Evolutionary conservation across 1,284 basidiomycete genomes (phyloP).

Genomic region (Pholiota adiposa): DNA sequence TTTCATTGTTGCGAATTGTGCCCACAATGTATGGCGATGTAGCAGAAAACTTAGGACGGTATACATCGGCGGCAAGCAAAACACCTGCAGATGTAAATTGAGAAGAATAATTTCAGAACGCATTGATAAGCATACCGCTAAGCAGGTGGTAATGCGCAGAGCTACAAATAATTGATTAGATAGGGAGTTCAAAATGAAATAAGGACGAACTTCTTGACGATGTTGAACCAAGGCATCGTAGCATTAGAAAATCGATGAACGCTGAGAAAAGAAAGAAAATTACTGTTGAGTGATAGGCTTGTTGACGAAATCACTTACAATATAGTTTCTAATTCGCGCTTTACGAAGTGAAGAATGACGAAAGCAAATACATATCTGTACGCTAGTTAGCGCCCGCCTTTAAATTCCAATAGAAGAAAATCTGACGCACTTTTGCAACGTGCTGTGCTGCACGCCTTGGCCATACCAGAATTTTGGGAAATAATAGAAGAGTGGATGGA

Average conservation of each 20-base stretch:
- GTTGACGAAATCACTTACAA: constrained; percentile 55
- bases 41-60: constrained; percentile 72
- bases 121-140: constrained; percentile 52
- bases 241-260: constrained; percentile 95
- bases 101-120: constrained; percentile 15
- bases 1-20: constrained; percentile 70
- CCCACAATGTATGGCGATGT: constrained; percentile 65
- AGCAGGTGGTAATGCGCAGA: constrained; percentile 89
- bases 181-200: background rate
- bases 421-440: constrained; percentile 73
- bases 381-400: background rate
- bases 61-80: constrained; percentile 79
- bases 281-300: background rate
- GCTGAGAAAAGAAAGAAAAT: too few species aligned
- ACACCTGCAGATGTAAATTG: constrained; percentile 47
- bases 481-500: constrained; percentile 89
- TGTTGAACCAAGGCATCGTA: constrained; percentile 89
- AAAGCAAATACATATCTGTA: constrained; percentile 78
- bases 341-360: constrained; percentile 87
- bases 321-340: constrained; percentile 93
- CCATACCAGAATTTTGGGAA: constrained; percentile 75
- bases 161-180: constrained; percentile 46
- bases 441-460: constrained; percentile 69
- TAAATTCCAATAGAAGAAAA: background rate
- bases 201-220: constrained; percentile 85